phyloP scores from a whole-genome alignment of 345 rosid species.

The Euphorbia peplus region DNA sequence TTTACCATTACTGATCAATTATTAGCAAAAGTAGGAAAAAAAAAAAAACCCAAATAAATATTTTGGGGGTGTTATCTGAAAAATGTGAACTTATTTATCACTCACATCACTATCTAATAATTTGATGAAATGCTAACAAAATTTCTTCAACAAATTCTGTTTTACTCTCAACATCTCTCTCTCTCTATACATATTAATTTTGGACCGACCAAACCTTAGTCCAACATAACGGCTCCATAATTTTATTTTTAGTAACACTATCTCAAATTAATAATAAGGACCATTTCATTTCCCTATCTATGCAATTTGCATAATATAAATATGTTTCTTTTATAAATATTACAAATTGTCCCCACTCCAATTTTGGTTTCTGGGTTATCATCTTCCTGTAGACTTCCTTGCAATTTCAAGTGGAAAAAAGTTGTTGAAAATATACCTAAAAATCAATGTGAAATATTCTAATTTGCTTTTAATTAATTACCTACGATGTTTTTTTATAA shows the following conservation, averaged over 20 bases:
- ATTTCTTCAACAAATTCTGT: not conserved
- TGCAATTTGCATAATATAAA: not conserved
- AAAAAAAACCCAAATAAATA: no score
- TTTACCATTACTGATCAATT: no score
- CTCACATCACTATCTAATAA: not conserved
- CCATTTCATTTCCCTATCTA: no score
- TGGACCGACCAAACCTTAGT: conserved; percentile 7
- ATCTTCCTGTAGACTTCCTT: not conserved
- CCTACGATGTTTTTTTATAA: no score
- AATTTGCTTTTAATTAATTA: not conserved
- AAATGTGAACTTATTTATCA: not conserved
- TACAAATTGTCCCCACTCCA: not conserved
- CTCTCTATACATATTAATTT: not conserved
- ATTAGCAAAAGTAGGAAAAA: no score
- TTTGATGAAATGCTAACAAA: not conserved
- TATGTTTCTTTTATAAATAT: not conserved
- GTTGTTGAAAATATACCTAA: not conserved
- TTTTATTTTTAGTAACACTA: not conserved
- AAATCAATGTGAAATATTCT: not conserved
- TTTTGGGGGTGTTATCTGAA: not conserved
- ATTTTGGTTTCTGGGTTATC: not conserved
- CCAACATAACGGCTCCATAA: conserved; percentile 18
- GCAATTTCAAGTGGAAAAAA: not conserved
- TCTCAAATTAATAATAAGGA: not conserved
- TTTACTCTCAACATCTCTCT: not conserved